Percentiles rank a stretch among this genome's conserved stretches.
Conservation (phyloP, 176 grass and related monocot species). For the Dendrocalamus sinicus region DNA sequence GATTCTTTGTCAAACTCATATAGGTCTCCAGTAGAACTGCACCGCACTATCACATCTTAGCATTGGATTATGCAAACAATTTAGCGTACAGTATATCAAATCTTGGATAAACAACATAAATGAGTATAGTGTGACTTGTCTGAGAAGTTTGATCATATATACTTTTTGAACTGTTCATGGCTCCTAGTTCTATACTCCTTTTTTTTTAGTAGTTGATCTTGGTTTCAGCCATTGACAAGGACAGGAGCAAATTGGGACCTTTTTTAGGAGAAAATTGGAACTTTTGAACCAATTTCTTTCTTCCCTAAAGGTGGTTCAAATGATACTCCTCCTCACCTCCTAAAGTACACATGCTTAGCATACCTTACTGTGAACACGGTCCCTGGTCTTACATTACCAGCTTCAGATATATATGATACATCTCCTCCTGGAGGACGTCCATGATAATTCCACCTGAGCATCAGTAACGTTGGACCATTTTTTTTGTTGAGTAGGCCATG, state of each 20-base stretch:
- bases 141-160: slow-evolving; percentile 23
- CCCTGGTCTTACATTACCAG: slow-evolving; percentile 72
- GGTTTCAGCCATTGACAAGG: slow-evolving; percentile 11
- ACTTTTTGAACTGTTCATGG: not conserved
- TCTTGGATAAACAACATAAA: slow-evolving; percentile 28
- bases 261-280: slow-evolving; percentile 3
- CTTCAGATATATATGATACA: slow-evolving; percentile 74
- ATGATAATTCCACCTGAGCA: slow-evolving; percentile 79
- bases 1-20: slow-evolving; percentile 93
- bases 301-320: slow-evolving; percentile 34
- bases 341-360: slow-evolving; percentile 41
- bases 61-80: slow-evolving; percentile 28
- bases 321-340: not conserved
- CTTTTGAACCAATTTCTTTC: slow-evolving; percentile 10
- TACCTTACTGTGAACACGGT: slow-evolving; percentile 94
- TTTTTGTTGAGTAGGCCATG: slow-evolving; percentile 26
- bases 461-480: slow-evolving; percentile 4
- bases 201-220: slow-evolving; percentile 1
- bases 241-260: not conserved
- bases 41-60: slow-evolving; percentile 61
- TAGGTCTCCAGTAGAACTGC: slow-evolving; percentile 85
- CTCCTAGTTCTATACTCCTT: not conserved
- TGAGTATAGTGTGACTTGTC: not conserved
- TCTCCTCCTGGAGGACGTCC: slow-evolving; percentile 88
- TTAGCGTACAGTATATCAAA: slow-evolving; percentile 24